Percentiles rank a stretch among this genome's conserved stretches.
These are phyloP conservation scores for Fonsecaea multimorphosa DNA, from an alignment of 2,329 filamentous ascomycete species.

Conservation along the genomic window DNA sequence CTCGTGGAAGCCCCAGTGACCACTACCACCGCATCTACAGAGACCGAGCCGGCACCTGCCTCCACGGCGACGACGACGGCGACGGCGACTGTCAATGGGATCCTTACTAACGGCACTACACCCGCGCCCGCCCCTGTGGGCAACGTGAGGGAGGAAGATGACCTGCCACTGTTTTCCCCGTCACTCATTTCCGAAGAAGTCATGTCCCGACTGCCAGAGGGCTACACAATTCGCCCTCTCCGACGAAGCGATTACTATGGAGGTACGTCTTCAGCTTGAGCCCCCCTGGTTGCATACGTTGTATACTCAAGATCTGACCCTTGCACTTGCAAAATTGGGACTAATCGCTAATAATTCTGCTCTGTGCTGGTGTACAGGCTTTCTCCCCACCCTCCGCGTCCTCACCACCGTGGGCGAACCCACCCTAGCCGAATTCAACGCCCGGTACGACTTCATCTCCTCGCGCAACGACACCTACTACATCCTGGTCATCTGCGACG, in stretches of 20 bases:
- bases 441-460: slow-evolving; percentile 82
- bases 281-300: neutral
- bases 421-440: slow-evolving; percentile 72
- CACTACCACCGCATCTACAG: slow-evolving; percentile 17
- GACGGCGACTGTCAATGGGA: slow-evolving; percentile 10
- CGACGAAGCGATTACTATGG: slow-evolving; percentile 76
- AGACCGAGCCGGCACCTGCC: slow-evolving; percentile 7
- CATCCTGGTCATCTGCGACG: slow-evolving; percentile 83
- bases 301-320: neutral
- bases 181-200: slow-evolving; percentile 80
- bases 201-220: slow-evolving; percentile 72
- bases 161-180: slow-evolving; percentile 73
- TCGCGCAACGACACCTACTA: slow-evolving; percentile 79
- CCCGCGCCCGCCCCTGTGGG: neutral
- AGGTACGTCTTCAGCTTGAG: slow-evolving; percentile 44
- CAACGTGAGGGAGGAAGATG: slow-evolving; percentile 41
- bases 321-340: neutral
- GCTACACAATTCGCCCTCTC: slow-evolving; percentile 83
- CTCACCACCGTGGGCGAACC: slow-evolving; percentile 93
- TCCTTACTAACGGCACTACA: slow-evolving; percentile 16
- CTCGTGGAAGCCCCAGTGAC: slow-evolving; percentile 1
- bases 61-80: slow-evolving; percentile 1
- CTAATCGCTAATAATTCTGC: neutral
- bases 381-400: slow-evolving; percentile 88
- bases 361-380: slow-evolving; percentile 56